Base-by-base conservation (phyloP, 345 rosid genomes). In the Abelmoschus esculentus region DNA sequence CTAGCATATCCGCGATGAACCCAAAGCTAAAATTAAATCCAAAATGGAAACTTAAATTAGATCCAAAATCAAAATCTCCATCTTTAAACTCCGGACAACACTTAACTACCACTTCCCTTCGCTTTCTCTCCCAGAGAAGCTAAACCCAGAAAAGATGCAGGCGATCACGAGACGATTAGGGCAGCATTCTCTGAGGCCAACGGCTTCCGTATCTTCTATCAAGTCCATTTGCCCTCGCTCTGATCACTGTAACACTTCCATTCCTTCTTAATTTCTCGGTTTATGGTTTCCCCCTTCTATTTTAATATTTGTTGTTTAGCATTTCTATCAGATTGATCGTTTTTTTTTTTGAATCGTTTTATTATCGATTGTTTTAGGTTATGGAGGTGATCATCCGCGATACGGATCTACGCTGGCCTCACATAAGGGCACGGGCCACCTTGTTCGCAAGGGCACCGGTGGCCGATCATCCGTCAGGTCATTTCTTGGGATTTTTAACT, bases 401-500 rank as follows among this genome's bases (percentile, higher is more conserved):
- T 81, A 78, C 67, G 85, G 77, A 72, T 88, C 98, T 62, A 85
- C 93, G 40, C 82, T 90, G 50, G 79, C 95, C 54, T 29, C 31
- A 0, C 31, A 29, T 22, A 87, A 81, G 79, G 96, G 96, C 66
- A 79, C 76, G 26, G 96, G 92, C 63, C 90, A 87, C 71, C 87
- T 95, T 46, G 87, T 93, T 70, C 97, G 97, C 67, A 95, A 91
- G 87, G 99, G 99, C 36, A 95, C 99, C 63, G 99, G 98, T 67
- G 99, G 99, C 31, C 83, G 99, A 86, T 95, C 98, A 72, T 95
- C 99, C 52, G 97, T 95, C 49, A 95, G 99, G 98, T 93, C 64
- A 72, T 38, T 18, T 61, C 56, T 69, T 47, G 32, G 53, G 57
- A 60, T 72, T 52, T 42, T 31, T 9, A 26, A 15, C 22, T 22